These are phyloP conservation scores for Bolboschoenoplectus hybrid DNA, from an alignment of 202 grass and related monocot species.

Conservation along the genomic window DNA sequence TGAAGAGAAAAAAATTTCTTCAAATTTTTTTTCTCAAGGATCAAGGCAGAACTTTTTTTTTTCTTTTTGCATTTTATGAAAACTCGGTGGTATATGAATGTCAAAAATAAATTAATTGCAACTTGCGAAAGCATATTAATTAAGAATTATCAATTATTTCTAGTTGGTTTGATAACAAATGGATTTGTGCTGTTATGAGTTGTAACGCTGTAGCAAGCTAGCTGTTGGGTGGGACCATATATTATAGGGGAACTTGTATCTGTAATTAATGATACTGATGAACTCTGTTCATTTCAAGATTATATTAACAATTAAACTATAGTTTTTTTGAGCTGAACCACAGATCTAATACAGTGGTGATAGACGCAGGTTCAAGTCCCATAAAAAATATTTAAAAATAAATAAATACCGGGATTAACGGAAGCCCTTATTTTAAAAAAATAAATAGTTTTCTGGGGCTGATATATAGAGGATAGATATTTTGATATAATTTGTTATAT, in stretches of 20 bases:
- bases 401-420: too few species aligned
- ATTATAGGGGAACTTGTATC: neutral
- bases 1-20: too few species aligned
- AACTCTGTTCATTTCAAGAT: neutral
- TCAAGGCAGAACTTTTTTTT: too few species aligned
- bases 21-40: too few species aligned
- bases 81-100: neutral
- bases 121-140: neutral
- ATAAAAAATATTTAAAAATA: too few species aligned
- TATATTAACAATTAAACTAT: neutral
- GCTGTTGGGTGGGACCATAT: neutral
- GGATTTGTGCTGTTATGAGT: slow-evolving; percentile 4
- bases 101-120: neutral
- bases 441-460: neutral
- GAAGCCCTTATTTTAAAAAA: too few species aligned
- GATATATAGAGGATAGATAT: neutral
- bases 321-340: neutral
- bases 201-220: neutral
- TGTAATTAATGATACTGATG: neutral
- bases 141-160: slow-evolving; percentile 4
- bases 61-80: neutral
- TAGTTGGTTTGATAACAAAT: neutral
- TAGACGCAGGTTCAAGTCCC: too few species aligned
- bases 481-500: neutral
- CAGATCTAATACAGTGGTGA: too few species aligned